Evolutionary conservation across 73 alveolate species (phyloP).

Genomic region (Paramecium bursaria): DNA sequence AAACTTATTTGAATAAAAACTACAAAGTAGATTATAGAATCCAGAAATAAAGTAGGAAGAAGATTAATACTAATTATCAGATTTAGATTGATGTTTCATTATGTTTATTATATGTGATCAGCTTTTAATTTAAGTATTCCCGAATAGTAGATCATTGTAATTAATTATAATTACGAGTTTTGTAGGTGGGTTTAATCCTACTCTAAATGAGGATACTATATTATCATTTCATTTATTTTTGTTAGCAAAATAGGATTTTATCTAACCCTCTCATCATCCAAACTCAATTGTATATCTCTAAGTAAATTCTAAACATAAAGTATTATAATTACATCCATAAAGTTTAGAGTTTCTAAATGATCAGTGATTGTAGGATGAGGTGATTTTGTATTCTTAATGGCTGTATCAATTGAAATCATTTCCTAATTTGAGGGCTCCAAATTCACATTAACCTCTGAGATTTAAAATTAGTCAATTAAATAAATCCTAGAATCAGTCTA

Average conservation of each 20-base stretch:
- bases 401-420: background rate
- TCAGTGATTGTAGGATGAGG: conserved; percentile 17
- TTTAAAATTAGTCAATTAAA: background rate
- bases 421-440: conserved; percentile 48
- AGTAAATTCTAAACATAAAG: background rate
- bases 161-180: too few relatives aligned
- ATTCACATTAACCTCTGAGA: background rate
- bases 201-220: conserved; percentile 18
- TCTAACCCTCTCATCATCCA: conserved; percentile 1
- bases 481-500: background rate
- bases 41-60: too few relatives aligned
- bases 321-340: conserved; percentile 15
- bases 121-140: too few relatives aligned
- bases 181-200: too few relatives aligned
- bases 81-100: too few relatives aligned
- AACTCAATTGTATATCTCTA: background rate
- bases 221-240: conserved; percentile 19
- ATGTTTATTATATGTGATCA: too few relatives aligned
- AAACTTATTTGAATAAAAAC: too few relatives aligned
- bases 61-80: too few relatives aligned
- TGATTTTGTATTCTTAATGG: background rate
- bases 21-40: too few relatives aligned
- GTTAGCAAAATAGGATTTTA: conserved; percentile 18
- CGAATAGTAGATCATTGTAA: too few relatives aligned
- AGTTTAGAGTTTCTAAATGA: background rate